These are phyloP conservation scores for Candolleomyces aberdarensis DNA, from an alignment of 768 basidiomycete species.

Conservation along the genomic window DNA sequence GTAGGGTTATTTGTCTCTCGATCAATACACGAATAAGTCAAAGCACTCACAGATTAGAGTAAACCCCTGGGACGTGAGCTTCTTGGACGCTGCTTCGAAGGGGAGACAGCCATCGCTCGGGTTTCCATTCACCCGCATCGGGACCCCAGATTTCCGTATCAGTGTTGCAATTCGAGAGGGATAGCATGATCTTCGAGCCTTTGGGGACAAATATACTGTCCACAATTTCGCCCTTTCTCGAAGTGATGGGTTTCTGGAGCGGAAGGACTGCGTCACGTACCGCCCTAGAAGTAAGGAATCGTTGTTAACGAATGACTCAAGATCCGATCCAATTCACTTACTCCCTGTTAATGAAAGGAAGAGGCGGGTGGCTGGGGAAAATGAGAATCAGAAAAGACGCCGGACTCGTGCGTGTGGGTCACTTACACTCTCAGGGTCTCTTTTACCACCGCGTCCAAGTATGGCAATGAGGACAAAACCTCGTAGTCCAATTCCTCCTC, in stretches of 20 bases:
- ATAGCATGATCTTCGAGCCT: conserved; percentile 22
- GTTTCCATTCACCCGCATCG: conserved; percentile 35
- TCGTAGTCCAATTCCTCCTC: conserved; percentile 24
- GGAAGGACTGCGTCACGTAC: no score
- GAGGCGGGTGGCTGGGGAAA: neutral
- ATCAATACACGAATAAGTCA: neutral
- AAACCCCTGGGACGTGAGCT: conserved; percentile 14
- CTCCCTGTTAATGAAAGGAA: no score
- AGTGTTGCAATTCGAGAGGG: conserved; percentile 25
- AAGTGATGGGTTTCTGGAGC: neutral
- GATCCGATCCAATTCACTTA: no score
- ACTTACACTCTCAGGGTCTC: conserved; percentile 29
- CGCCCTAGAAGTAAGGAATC: no score
- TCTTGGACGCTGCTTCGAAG: conserved; percentile 29
- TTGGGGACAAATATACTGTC: conserved; percentile 21
- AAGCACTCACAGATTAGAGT: conserved; percentile 13
- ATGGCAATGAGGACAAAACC: conserved; percentile 26
- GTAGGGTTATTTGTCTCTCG: no score
- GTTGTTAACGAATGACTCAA: no score
- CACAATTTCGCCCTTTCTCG: conserved; percentile 22
- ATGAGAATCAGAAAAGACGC: no score
- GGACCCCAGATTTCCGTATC: conserved; percentile 33
- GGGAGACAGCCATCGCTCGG: conserved; percentile 35
- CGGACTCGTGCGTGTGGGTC: no score
- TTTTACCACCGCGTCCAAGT: conserved; percentile 32